Base-by-base conservation (phyloP, 805 yeast genomes). In the Wickerhamomyces kurtzmanii region DNA sequence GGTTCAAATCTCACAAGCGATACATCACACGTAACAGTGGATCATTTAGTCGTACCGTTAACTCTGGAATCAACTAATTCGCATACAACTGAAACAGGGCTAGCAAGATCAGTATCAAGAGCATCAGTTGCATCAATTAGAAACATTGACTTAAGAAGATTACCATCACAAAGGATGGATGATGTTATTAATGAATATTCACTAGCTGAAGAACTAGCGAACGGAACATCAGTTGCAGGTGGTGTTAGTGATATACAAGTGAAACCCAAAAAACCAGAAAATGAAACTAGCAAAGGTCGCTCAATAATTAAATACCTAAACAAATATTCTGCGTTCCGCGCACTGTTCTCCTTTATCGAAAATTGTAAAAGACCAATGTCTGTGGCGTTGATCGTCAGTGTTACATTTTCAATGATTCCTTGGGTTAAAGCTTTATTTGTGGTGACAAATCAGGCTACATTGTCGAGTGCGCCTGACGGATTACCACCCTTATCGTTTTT, bases 401-500 rank as follows among this genome's bases (percentile, higher is more conserved):
- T 89, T 24, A 59, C 63, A 1, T 59, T 84, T 12, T 72, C 91
- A 5, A 81, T 89, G 79, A 70, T 91, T 14, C 96, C 96, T 1
- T 91, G 96, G 70, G 68, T 80, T 4, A 76, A 78, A 39, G 82
- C 87, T 0, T 57, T 84, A 11, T 84, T 84, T 45, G 77, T 75
- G 10, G 49, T 49, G 1, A 62, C 70, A 5, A 34, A 45, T 1
- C 65, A 64, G 17, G 50, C 57, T 6, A 53, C 62, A 13, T 38
- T 87, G 13, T 77, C 70, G 1, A 49, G 65, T 30, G 97, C 97
- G 0, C 98, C 98, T 0, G 98, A 89, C 53, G 61, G 64, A 1
- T 63, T 64, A 34, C 96, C 98, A 0, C 87, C 95, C 4, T 59
- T 89, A 23, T 81, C 87, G 11, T 89, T 89, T 39, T 39, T 89